Evolutionary conservation across 495 filamentous ascomycete genomes (phyloP), one percentile per base, ranked within the genome.

Genomic region (Platismatia glauca): DNA sequence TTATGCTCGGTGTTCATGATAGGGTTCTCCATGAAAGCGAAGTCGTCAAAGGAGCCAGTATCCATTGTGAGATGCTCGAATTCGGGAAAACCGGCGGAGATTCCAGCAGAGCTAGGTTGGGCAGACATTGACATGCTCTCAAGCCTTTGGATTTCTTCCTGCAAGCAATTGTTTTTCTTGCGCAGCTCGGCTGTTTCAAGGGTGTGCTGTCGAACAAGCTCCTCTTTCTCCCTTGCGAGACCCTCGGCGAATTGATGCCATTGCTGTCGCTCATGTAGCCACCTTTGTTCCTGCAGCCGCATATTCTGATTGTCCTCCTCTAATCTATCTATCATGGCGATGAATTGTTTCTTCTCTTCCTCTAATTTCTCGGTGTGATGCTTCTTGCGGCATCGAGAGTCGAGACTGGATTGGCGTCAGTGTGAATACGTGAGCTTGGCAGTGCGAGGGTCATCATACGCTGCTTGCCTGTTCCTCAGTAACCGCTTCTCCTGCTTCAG

Each of bases 381-480:
- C 82, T 99, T 99, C 82, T 97, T 99, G 66, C 95, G 87, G 74
- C 97, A 94, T 66, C 94, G 87, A 35, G 95, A 97, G 76, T 97
- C 91, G 66, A 99, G 84, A 55, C 90, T 96, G 70, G 43, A 66
- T 13, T 57, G 9, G 67, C 50, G 72, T 82, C 76, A 80, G 81
- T 64, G 60, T 62, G 60, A 58, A 34, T 43, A 24, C 50, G 58
- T 48, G 52, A 58, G 33, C 22, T 22, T 33, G 8, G 24, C 39
- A 37, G 62, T 60, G 59, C 46, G 35, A 55, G 53, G 46, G 34
- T 22, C 56, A 15, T 86, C 90, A 80, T 82, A 96, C 88, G 94
- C 94, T 71, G 94, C 94, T 76, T 97, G 92, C 67, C 94, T 83
- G 75, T 99, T 99, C 68, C 95, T 83, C 59, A 99, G 77, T 58